Evolutionary conservation across 2,329 filamentous ascomycete genomes (phyloP).

Genomic region (Claviceps sp.): DNA sequence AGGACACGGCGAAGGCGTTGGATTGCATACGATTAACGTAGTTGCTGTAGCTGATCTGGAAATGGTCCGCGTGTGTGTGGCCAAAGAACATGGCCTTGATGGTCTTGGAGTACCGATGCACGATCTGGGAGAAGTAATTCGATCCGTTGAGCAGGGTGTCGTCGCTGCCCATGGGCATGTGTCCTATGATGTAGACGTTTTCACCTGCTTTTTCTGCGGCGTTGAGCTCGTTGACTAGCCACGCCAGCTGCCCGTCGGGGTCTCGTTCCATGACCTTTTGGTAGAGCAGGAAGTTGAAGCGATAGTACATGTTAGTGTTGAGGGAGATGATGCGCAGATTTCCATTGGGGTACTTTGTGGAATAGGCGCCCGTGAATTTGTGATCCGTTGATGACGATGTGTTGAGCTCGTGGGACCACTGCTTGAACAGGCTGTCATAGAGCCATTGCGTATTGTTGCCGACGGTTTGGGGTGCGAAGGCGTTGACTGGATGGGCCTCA

Average conservation of each 20-base stretch:
- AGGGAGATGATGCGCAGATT: slow-evolving; percentile 45
- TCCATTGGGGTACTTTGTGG: slow-evolving; percentile 27
- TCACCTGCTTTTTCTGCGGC: slow-evolving; percentile 35
- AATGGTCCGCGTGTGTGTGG: slow-evolving; percentile 43
- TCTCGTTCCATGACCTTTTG: slow-evolving; percentile 32
- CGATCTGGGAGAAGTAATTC: slow-evolving; percentile 37
- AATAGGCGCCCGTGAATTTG: slow-evolving; percentile 34
- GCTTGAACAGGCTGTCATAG: slow-evolving; percentile 32
- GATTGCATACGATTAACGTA: slow-evolving; percentile 25
- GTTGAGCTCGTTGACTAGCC: slow-evolving; percentile 39
- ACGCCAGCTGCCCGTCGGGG: slow-evolving; percentile 36
- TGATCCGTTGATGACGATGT: slow-evolving; percentile 16
- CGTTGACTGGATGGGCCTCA: slow-evolving; percentile 39
- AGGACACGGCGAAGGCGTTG: slow-evolving; percentile 34
- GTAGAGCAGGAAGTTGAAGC: slow-evolving; percentile 43
- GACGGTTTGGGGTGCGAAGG: slow-evolving; percentile 29
- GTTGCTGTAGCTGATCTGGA: slow-evolving; percentile 40
- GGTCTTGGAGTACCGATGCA: slow-evolving; percentile 37
- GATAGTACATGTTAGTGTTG: slow-evolving; percentile 47
- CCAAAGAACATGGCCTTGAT: slow-evolving; percentile 43
- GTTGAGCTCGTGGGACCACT: slow-evolving; percentile 36
- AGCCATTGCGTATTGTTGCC: slow-evolving; percentile 34
- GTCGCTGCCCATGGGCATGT: slow-evolving; percentile 36
- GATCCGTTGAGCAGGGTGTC: slow-evolving; percentile 39
- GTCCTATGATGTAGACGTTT: slow-evolving; percentile 42